phyloP scores from a whole-genome alignment of 768 basidiomycete species.

The Gloeophyllum trabeum region DNA sequence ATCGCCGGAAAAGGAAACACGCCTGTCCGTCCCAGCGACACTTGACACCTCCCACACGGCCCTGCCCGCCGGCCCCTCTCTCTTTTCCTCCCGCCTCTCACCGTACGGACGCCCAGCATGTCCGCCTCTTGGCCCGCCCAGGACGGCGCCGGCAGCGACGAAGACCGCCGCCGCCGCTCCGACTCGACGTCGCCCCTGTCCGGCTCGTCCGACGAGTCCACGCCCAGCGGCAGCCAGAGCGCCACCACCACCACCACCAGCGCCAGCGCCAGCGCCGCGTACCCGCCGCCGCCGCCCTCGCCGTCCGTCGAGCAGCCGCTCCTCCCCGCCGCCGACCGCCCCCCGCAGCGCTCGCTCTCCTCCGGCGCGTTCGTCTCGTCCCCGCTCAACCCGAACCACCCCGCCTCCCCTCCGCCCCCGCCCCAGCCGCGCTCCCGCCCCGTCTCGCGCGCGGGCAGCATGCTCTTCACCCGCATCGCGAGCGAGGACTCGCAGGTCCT shows the following conservation, averaged over 20 bases:
- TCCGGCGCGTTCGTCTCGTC: slow-evolving; percentile 33
- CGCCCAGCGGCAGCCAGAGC: background rate
- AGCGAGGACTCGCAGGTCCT: slow-evolving; percentile 34
- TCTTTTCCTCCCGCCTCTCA: no score
- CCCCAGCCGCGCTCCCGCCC: slow-evolving; percentile 23
- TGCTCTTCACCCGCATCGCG: slow-evolving; percentile 29
- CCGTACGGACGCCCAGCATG: no score
- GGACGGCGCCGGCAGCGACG: background rate
- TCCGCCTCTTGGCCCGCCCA: background rate
- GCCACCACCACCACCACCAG: no score
- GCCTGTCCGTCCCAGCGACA: no score
- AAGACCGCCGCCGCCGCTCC: background rate
- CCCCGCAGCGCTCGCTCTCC: slow-evolving; percentile 18
- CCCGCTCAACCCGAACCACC: slow-evolving; percentile 36
- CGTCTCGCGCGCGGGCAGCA: slow-evolving; percentile 24
- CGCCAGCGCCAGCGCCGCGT: no score
- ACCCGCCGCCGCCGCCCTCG: background rate
- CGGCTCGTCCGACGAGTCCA: background rate
- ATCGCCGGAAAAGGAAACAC: no score
- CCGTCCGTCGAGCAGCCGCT: background rate
- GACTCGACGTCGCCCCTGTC: background rate
- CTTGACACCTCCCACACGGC: no score
- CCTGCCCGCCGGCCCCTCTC: no score
- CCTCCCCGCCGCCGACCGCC: background rate
- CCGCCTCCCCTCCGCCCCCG: slow-evolving; percentile 10